These are phyloP conservation scores for Saccharum officinarum DNA, from an alignment of 176 grass and related monocot genomes.

Conservation along the genomic window DNA sequence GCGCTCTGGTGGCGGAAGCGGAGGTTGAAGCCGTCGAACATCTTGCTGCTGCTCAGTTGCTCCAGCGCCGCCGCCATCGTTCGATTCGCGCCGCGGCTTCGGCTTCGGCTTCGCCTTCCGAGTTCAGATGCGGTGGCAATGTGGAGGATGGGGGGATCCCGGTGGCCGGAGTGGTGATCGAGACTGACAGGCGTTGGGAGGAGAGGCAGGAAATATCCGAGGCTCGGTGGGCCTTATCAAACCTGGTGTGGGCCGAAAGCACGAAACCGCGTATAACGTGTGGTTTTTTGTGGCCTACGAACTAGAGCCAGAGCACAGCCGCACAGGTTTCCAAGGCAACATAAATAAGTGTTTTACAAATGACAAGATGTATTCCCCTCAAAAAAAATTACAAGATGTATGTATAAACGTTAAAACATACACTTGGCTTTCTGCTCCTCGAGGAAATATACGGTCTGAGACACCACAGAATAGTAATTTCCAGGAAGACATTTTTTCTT, in stretches of 20 bases:
- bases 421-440: too few relatives aligned
- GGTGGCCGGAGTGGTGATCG: neutral
- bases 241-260: neutral
- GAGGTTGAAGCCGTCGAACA: constrained; percentile 84
- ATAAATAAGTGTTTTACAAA: too few relatives aligned
- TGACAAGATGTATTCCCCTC: too few relatives aligned
- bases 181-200: neutral
- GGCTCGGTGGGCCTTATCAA: neutral
- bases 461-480: too few relatives aligned
- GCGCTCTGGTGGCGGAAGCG: constrained; percentile 86
- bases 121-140: constrained; percentile 10
- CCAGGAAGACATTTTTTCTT: too few relatives aligned
- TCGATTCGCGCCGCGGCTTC: constrained; percentile 1
- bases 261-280: neutral
- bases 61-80: constrained; percentile 49
- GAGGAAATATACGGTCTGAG: too few relatives aligned
- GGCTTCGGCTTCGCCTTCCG: constrained; percentile 31
- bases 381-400: neutral
- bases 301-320: too few relatives aligned
- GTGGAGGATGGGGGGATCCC: neutral
- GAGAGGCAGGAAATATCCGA: neutral
- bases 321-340: too few relatives aligned
- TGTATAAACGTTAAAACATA: too few relatives aligned
- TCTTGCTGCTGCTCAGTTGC: constrained; percentile 82
- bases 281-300: too few relatives aligned